Conservation (phyloP, 148 eudicot genomes). For the Chenopodium berlandieri region DNA sequence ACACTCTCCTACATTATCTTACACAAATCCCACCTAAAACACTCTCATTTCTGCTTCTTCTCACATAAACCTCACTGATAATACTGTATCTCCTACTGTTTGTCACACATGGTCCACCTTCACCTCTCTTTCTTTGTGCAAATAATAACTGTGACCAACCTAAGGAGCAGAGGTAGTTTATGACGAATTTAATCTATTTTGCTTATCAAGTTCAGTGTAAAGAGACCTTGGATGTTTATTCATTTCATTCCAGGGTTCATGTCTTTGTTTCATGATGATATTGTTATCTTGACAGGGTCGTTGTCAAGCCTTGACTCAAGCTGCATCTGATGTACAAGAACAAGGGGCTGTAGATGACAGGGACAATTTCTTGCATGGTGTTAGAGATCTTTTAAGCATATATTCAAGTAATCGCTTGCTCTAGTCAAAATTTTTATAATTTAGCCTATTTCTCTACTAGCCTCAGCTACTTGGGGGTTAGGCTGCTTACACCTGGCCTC, state of each 20-base stretch:
- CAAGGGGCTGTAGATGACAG: constrained; percentile 99
- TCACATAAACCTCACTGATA: too few species aligned
- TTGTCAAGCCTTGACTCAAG: constrained; percentile 73
- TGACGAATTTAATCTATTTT: neutral
- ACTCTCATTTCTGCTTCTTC: too few species aligned
- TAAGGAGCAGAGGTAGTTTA: too few species aligned
- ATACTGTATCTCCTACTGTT: too few species aligned
- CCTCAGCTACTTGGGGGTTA: neutral
- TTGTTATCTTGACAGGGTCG: constrained; percentile 52
- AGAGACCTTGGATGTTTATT: neutral
- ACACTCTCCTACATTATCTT: too few species aligned
- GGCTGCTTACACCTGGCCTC: too few species aligned
- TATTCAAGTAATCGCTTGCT: constrained; percentile 67
- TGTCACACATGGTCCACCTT: too few species aligned
- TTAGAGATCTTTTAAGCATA: constrained; percentile 92
- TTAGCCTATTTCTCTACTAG: constrained; percentile 4
- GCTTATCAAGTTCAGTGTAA: neutral
- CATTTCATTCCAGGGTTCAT: neutral
- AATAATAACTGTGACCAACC: too few species aligned
- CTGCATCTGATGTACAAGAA: constrained; percentile 87
- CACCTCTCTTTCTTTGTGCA: too few species aligned
- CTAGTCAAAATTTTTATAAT: neutral
- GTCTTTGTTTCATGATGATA: neutral
- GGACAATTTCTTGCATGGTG: constrained; percentile 91
- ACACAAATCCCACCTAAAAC: too few species aligned